A percentile compares a stretch with the other conserved stretches of the same genome.
Conservation (phyloP, 305 asterid species). For the Caryopteris hybrid region DNA sequence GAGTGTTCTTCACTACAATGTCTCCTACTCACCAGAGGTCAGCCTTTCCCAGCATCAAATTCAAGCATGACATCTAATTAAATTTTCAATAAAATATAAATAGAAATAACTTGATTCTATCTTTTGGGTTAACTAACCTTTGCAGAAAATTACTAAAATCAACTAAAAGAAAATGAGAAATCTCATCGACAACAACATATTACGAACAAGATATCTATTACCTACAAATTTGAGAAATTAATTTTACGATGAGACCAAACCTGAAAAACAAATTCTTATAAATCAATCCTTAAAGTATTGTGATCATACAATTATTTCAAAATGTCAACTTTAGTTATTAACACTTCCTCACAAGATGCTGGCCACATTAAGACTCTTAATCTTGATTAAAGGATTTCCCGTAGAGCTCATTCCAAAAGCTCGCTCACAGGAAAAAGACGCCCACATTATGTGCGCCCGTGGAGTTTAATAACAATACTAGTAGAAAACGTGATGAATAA, state of each 20-base stretch:
- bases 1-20: slow-evolving; percentile 87
- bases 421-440: not conserved
- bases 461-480: not conserved
- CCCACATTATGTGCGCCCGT: too few species aligned
- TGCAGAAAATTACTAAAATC: not conserved
- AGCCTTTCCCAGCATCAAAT: not conserved
- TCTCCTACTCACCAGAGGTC: slow-evolving; percentile 94
- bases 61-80: not conserved
- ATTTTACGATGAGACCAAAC: not conserved
- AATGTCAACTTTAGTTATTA: not conserved
- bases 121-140: too few species aligned
- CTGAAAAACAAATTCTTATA: not conserved
- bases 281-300: not conserved
- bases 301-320: not conserved
- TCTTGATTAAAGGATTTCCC: not conserved
- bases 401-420: not conserved
- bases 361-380: not conserved
- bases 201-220: not conserved
- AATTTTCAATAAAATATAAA: not conserved
- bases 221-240: not conserved
- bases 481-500: not conserved
- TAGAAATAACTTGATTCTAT: not conserved
- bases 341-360: not conserved
- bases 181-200: not conserved
- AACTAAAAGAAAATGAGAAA: not conserved